A percentile compares a stretch with the other conserved stretches of the same genome.
Conservation (phyloP, 257 asterid species). For the Capsicum rhomboideum region DNA sequence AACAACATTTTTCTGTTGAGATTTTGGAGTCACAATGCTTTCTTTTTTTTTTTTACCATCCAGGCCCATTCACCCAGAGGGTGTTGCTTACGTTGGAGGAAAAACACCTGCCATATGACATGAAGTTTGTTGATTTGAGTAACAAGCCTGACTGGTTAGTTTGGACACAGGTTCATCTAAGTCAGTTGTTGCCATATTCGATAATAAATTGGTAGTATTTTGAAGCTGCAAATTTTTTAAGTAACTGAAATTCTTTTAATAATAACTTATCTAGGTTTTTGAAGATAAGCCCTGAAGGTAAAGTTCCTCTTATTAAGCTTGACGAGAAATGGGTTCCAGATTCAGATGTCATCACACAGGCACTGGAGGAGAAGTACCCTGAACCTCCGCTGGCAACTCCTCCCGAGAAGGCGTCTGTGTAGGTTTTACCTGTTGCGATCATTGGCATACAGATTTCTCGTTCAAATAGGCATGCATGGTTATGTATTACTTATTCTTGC, state of each 20-base stretch:
- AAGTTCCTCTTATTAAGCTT: conserved; percentile 79
- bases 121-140: conserved; percentile 63
- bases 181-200: background rate
- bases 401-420: conserved; percentile 78
- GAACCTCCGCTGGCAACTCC: conserved; percentile 77
- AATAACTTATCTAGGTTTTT: conserved; percentile 47
- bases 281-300: conserved; percentile 73
- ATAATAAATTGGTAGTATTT: background rate
- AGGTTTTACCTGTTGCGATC: conserved; percentile 18
- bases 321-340: conserved; percentile 92
- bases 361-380: conserved; percentile 82
- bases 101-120: conserved; percentile 72
- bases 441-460: background rate
- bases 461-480: background rate
- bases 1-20: background rate
- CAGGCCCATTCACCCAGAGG: conserved; percentile 91
- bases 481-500: background rate
- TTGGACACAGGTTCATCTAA: background rate
- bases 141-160: conserved; percentile 88
- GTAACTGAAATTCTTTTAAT: background rate
- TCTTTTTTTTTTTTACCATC: background rate
- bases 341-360: conserved; percentile 86
- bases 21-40: background rate
- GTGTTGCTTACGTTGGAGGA: conserved; percentile 90
- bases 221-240: background rate